Percentiles rank a stretch among this genome's conserved stretches.
Evolutionary conservation across 148 eudicot species (phyloP).

Genomic region (Cornus controversa): DNA sequence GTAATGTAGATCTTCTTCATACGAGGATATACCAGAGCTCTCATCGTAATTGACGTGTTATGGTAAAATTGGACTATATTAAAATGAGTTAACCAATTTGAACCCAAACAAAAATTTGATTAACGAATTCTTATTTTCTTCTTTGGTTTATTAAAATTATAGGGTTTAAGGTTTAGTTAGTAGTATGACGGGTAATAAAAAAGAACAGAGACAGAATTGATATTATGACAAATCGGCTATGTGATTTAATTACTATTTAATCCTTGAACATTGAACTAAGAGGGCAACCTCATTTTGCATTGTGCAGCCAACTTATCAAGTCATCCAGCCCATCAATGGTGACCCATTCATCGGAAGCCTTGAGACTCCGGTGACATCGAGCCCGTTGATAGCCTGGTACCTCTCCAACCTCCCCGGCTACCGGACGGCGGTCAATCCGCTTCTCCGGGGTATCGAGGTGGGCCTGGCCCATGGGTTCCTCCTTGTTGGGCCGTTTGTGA

Average conservation of each 20-base stretch:
- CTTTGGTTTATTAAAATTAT: no score
- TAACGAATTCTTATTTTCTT: no score
- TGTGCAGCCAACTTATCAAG: constrained; percentile 84
- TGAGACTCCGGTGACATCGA: constrained; percentile 95
- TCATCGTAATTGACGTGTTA: no score
- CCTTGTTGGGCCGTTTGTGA: constrained; percentile 91
- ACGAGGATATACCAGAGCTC: no score
- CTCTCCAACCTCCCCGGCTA: constrained; percentile 95
- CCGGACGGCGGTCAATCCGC: constrained; percentile 95
- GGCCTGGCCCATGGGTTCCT: constrained; percentile 91
- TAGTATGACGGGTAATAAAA: no score
- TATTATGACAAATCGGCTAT: no score
- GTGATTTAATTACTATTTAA: no score
- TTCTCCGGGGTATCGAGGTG: constrained; percentile 82
- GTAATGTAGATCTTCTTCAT: no score
- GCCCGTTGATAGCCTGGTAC: constrained; percentile 99
- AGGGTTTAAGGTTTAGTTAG: no score
- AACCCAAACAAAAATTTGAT: not conserved
- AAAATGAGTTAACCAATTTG: not conserved
- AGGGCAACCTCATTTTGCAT: not conserved
- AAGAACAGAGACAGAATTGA: no score
- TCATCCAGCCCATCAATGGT: constrained; percentile 87
- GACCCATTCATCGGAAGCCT: constrained; percentile 97
- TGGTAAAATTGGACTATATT: no score
- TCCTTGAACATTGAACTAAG: not conserved